Conservation (phyloP, 129 eudicot genomes). For the Sambucus nigra region DNA sequence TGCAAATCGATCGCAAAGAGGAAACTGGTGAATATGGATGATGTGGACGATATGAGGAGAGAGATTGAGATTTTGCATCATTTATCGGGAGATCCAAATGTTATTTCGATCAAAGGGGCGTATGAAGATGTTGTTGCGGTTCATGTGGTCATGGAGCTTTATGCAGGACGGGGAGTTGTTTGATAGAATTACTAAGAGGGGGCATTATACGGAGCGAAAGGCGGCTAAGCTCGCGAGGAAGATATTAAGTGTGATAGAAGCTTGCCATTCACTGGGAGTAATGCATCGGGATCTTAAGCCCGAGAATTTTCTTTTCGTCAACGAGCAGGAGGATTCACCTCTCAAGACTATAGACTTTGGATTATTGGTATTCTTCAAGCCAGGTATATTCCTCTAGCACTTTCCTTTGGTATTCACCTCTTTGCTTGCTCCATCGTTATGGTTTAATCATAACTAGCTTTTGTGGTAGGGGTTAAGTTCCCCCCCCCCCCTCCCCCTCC, state of each 20-base stretch:
- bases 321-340: conserved; percentile 71
- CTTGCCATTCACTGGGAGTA: conserved; percentile 96
- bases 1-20: conserved; percentile 88
- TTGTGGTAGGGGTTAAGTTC: too few species aligned
- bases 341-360: conserved; percentile 86
- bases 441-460: not conserved
- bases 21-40: conserved; percentile 49
- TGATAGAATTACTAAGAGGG: conserved; percentile 59
- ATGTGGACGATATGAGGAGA: conserved; percentile 77
- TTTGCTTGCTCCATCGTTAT: not conserved
- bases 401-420: not conserved
- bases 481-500: too few species aligned
- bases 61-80: conserved; percentile 92
- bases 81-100: conserved; percentile 53
- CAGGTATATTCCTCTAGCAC: conserved; percentile 35
- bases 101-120: conserved; percentile 66
- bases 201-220: conserved; percentile 75
- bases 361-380: conserved; percentile 70
- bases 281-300: conserved; percentile 96
- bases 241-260: conserved; percentile 59
- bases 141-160: conserved; percentile 81
- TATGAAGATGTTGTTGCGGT: conserved; percentile 86
- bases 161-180: conserved; percentile 89
- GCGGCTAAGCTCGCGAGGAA: conserved; percentile 81
- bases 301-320: conserved; percentile 72